These are phyloP conservation scores for Cercospora sojina DNA, from an alignment of 2,329 filamentous ascomycete species.

Conservation along the genomic window DNA sequence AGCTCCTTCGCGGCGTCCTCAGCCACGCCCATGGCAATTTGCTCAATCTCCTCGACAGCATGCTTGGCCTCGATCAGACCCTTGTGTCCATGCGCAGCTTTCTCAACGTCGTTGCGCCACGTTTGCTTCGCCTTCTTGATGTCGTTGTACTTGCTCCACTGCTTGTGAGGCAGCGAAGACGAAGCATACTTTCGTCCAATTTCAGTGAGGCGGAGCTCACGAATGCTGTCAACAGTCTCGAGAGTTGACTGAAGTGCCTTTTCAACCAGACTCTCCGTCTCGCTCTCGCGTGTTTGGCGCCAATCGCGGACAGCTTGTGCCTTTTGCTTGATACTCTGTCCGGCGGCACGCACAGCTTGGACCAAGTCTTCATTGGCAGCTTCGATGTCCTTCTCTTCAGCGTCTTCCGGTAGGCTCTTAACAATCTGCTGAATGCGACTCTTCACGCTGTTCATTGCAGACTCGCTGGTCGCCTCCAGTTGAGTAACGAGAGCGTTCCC, in stretches of 20 bases:
- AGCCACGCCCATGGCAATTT: conserved; percentile 76
- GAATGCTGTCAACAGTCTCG: conserved; percentile 76
- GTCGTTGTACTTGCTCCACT: conserved; percentile 93
- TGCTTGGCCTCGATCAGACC: conserved; percentile 67
- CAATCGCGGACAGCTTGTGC: conserved; percentile 76
- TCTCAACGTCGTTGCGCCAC: conserved; percentile 80
- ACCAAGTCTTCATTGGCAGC: conserved; percentile 54
- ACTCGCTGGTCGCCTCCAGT: conserved; percentile 65
- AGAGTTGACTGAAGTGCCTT: conserved; percentile 77
- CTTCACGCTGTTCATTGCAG: conserved; percentile 66
- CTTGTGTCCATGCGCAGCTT: conserved; percentile 68
- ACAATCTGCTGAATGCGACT: conserved; percentile 60
- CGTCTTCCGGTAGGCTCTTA: conserved; percentile 57
- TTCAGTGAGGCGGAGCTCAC: conserved; percentile 81
- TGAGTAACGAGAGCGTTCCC: conserved; percentile 67
- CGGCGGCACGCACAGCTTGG: conserved; percentile 63
- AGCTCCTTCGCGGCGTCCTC: conserved; percentile 78
- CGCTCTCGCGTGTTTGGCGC: conserved; percentile 69
- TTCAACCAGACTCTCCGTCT: conserved; percentile 67
- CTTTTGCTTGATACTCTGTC: conserved; percentile 70
- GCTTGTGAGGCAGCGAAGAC: conserved; percentile 92
- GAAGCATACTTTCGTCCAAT: conserved; percentile 95
- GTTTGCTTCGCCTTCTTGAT: conserved; percentile 78
- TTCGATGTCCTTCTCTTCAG: conserved; percentile 54
- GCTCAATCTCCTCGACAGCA: conserved; percentile 68